Base-by-base conservation (phyloP, 2,329 filamentous ascomycete species). In the Epichloe glyceriae region DNA sequence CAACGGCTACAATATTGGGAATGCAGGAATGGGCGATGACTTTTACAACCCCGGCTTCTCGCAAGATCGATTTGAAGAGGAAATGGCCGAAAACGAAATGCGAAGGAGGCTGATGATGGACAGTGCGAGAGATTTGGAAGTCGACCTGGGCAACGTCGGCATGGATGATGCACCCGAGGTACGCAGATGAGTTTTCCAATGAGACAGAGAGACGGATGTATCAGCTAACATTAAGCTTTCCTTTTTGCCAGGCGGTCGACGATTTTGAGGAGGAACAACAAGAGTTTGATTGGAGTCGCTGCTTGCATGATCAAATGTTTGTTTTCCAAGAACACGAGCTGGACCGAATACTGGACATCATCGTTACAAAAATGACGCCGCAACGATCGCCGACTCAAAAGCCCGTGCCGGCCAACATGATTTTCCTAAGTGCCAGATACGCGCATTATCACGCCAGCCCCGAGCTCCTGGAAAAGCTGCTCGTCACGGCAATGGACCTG, bases 101-200 rank as follows among this genome's bases (percentile, higher is more conserved):
- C 88, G 91, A 63, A 80, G 91, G 56, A 81, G 93, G 34, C 90
- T 98, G 83, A 95, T 98, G 89, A 96, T 97, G 91, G 93, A 98
- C 65, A 98, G 93, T 62, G 91, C 93, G 5, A 85, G 94, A 57
- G 95, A 98, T 65, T 74, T 98, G 37, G 93, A 98, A 67, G 93
- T 98, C 41, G 93, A 98, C 61, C 69, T 98, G 50, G 93, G 91
- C 12, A 98, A 95, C 60, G 80, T 98, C 51, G 93, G 93, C 33
- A 83, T 98, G 60, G 93, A 98, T 63, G 93, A 98, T 65, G 86
- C 94, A 62, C 88, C 90, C 49, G 93, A 97, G 74, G 88, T 89
- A 70, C 60, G 77, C 57, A 26, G 22, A 22, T 26, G 14, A 34
- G 19, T 3, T 19, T 35, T 22, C 12, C 10, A n/a, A 35, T 10